Percentiles rank a stretch among this genome's conserved stretches.
phyloP scores from a whole-genome alignment of 345 rosid genomes.

The Populus deltoides region DNA sequence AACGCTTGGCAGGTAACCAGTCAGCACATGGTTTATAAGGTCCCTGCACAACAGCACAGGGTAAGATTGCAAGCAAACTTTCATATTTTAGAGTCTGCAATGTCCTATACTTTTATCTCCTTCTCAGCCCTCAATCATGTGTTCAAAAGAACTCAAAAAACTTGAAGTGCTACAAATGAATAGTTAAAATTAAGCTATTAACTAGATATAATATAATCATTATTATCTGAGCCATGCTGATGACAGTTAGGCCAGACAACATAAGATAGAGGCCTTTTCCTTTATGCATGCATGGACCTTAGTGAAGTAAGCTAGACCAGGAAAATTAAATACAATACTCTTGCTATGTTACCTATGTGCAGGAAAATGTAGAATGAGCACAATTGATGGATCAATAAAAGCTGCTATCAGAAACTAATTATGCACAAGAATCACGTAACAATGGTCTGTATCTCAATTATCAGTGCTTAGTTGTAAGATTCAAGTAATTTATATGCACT shows the following conservation, averaged over 20 bases:
- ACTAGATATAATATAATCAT: not conserved
- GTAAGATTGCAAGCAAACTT: not conserved
- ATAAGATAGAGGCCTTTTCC: not conserved
- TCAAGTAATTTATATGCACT: too few relatives aligned
- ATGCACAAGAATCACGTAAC: too few relatives aligned
- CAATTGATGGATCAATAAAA: not conserved
- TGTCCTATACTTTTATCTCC: too few relatives aligned
- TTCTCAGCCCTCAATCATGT: too few relatives aligned
- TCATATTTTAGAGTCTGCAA: not conserved
- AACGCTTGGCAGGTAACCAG: conserved; percentile 98
- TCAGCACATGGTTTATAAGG: conserved; percentile 51
- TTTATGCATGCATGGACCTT: not conserved
- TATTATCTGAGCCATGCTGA: not conserved
- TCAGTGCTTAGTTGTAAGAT: not conserved
- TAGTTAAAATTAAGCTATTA: not conserved
- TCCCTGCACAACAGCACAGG: conserved; percentile 39
- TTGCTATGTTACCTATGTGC: too few relatives aligned
- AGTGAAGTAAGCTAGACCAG: not conserved
- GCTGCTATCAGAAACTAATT: not conserved
- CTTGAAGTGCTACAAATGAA: not conserved
- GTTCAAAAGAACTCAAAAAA: not conserved
- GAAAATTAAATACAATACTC: not conserved
- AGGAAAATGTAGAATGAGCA: too few relatives aligned
- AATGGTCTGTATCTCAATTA: not conserved
- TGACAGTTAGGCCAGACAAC: not conserved